Evolutionary conservation across 78 protist species (phyloP).

Genomic region (Salpingoeca rosetta): DNA sequence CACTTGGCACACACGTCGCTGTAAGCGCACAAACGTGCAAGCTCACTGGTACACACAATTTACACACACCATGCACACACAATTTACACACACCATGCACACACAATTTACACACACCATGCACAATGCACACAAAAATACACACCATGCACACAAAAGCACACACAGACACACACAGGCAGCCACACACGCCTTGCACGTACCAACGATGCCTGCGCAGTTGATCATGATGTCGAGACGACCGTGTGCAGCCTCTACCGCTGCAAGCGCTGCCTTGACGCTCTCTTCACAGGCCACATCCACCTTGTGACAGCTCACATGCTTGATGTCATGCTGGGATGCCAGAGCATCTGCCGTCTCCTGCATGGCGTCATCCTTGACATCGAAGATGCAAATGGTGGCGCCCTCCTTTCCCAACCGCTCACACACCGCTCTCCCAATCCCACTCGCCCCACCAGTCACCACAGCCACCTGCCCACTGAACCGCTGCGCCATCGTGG

Average conservation of each 20-base stretch:
- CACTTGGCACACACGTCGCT: no score
- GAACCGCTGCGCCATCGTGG: neutral
- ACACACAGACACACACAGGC: no score
- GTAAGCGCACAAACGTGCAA: no score
- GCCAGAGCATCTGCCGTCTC: neutral
- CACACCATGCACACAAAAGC: no score
- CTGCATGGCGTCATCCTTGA: neutral
- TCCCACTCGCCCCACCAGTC: neutral
- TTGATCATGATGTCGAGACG: conserved; percentile 52
- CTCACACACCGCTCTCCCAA: neutral
- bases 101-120: no score
- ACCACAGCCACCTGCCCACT: neutral
- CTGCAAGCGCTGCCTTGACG: conserved; percentile 25
- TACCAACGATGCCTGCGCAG: conserved; percentile 61
- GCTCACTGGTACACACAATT: no score
- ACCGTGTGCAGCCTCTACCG: conserved; percentile 34
- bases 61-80: no score
- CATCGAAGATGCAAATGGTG: neutral
- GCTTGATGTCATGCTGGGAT: neutral
- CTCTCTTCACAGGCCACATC: neutral
- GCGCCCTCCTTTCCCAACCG: neutral
- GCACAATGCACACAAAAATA: no score
- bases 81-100: no score
- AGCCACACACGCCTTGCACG: no score
- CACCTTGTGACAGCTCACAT: neutral